Conservation (phyloP, 2,329 filamentous ascomycete species). For the Aureobasidium pullulans region DNA sequence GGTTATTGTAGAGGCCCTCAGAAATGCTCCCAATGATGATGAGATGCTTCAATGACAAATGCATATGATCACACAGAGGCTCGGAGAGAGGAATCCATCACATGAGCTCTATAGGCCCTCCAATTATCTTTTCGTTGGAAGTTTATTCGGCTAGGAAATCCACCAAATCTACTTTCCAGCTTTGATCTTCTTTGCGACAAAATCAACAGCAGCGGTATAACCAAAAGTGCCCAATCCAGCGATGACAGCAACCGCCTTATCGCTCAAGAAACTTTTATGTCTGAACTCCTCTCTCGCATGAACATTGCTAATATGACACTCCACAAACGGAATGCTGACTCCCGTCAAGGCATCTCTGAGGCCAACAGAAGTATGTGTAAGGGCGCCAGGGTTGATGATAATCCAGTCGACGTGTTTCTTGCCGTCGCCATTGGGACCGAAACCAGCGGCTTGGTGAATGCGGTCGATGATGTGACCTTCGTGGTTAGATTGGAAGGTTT, state of each 20-base stretch:
- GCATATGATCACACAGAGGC: no score
- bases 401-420: conserved; percentile 49
- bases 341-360: conserved; percentile 66
- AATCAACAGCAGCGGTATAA: conserved; percentile 40
- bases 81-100: no score
- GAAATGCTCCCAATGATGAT: no score
- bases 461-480: conserved; percentile 68
- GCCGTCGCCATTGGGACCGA: neutral
- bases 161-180: neutral
- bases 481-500: conserved; percentile 67
- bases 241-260: conserved; percentile 69
- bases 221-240: conserved; percentile 53
- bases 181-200: conserved; percentile 25
- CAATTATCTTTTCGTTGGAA: no score
- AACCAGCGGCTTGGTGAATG: conserved; percentile 57
- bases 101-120: no score
- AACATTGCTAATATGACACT: conserved; percentile 70
- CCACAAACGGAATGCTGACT: conserved; percentile 65
- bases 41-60: no score
- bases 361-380: conserved; percentile 69
- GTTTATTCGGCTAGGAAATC: no score
- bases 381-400: conserved; percentile 68
- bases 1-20: no score
- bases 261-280: conserved; percentile 63
- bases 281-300: conserved; percentile 63